Conservation (phyloP, 805 yeast species). For the Allodekkera sacchari region DNA sequence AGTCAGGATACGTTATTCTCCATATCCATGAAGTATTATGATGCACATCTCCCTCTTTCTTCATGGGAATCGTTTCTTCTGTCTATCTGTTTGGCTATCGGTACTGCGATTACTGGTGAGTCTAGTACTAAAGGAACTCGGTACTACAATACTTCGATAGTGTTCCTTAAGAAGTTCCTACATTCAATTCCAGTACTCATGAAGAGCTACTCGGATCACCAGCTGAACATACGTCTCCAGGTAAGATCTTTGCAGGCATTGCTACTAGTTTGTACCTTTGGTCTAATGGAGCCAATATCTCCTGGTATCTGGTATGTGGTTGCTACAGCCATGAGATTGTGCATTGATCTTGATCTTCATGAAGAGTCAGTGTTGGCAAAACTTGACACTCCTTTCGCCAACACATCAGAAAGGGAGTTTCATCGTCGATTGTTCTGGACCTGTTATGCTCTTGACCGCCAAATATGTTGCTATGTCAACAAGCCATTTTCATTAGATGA, state of each 20-base stretch:
- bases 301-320: conserved; percentile 41
- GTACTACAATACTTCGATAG: conserved; percentile 8
- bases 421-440: conserved; percentile 35
- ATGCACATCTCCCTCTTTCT: conserved; percentile 4
- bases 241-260: conserved; percentile 32
- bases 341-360: conserved; percentile 24
- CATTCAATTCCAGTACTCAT: conserved; percentile 2
- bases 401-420: conserved; percentile 4
- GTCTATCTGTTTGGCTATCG: conserved; percentile 11
- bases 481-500: conserved; percentile 40
- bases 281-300: conserved; percentile 35
- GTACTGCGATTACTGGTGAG: conserved; percentile 10
- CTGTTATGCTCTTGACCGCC: conserved; percentile 36
- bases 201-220: conserved; percentile 1
- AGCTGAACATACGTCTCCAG: conserved; percentile 3
- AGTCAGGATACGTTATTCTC: conserved; percentile 6
- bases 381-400: not conserved
- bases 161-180: conserved; percentile 10
- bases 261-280: conserved; percentile 29
- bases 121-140: too few species aligned
- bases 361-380: conserved; percentile 3
- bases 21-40: conserved; percentile 4
- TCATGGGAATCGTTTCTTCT: conserved; percentile 9
- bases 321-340: conserved; percentile 32
- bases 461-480: conserved; percentile 35